Evolutionary conservation across 331 rosid genomes (phyloP).

Genomic region (Rosa hybrid): DNA sequence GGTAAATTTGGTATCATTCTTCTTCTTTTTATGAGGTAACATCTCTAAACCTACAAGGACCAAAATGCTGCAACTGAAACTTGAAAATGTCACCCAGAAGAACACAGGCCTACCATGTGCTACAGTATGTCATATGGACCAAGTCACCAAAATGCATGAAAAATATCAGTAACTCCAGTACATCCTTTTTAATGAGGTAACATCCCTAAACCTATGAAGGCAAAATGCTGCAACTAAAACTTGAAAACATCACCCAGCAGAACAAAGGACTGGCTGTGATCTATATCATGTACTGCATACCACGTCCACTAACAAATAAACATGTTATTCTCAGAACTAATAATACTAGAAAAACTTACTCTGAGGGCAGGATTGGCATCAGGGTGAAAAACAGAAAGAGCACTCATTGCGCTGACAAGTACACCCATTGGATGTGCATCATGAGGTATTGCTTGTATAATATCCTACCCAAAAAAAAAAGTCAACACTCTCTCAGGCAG

Average conservation of each 20-base stretch:
- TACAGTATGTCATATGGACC: background rate
- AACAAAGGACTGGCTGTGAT: background rate
- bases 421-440: conserved; percentile 99
- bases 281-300: background rate
- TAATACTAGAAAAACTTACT: conserved; percentile 43
- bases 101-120: background rate
- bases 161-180: background rate
- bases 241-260: background rate
- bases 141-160: background rate
- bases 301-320: background rate
- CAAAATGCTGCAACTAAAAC: background rate
- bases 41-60: background rate
- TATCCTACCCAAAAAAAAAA: conserved; percentile 53
- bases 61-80: background rate
- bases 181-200: background rate
- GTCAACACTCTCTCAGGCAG: conserved; percentile 15
- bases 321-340: conserved; percentile 15
- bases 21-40: background rate
- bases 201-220: background rate
- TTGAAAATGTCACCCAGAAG: background rate
- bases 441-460: conserved; percentile 88
- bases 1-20: background rate
- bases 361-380: conserved; percentile 92
- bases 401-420: conserved; percentile 79
- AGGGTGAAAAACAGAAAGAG: conserved; percentile 86